Evolutionary conservation across 768 basidiomycete genomes (phyloP).

Genomic region (Macrolepiota dolichaula): DNA sequence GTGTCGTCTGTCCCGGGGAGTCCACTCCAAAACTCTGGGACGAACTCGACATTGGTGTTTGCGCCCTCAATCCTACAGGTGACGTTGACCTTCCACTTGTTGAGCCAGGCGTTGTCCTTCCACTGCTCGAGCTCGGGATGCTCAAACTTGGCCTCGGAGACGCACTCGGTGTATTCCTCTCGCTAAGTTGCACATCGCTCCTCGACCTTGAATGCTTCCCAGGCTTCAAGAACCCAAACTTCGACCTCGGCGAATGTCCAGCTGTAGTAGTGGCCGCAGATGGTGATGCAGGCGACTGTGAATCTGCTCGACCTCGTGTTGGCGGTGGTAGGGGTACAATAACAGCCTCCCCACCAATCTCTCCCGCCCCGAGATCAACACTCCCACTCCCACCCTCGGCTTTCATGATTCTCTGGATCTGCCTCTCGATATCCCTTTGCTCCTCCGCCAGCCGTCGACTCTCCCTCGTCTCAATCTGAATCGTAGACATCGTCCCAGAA

Average conservation of each 20-base stretch:
- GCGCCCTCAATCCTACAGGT: slow-evolving; percentile 5
- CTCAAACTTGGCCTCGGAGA: slow-evolving; percentile 31
- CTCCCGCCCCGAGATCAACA: slow-evolving; percentile 17
- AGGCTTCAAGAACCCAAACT: slow-evolving; percentile 42
- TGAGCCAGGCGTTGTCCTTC: slow-evolving; percentile 19
- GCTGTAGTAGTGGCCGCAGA: neutral
- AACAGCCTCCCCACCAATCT: slow-evolving; percentile 1
- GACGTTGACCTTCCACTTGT: slow-evolving; percentile 10
- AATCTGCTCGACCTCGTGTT: neutral
- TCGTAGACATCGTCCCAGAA: slow-evolving; percentile 18
- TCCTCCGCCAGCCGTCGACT: slow-evolving; percentile 15
- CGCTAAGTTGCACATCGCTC: slow-evolving; percentile 30
- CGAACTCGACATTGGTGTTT: slow-evolving; percentile 7
- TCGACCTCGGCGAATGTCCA: slow-evolving; percentile 26
- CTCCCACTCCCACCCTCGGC: slow-evolving; percentile 19
- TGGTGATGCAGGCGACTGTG: neutral
- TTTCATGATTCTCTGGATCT: slow-evolving; percentile 19
- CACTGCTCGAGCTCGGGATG: slow-evolving; percentile 26
- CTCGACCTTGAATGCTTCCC: slow-evolving; percentile 35
- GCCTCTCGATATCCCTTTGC: slow-evolving; percentile 19
- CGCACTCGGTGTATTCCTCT: slow-evolving; percentile 16
- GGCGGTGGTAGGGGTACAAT: neutral
- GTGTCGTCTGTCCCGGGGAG: slow-evolving; percentile 4
- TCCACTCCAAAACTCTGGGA: slow-evolving; percentile 5
- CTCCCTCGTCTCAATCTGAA: slow-evolving; percentile 18